Base-by-base conservation (phyloP, 306 rosid species). In the Cicer bijugum region DNA sequence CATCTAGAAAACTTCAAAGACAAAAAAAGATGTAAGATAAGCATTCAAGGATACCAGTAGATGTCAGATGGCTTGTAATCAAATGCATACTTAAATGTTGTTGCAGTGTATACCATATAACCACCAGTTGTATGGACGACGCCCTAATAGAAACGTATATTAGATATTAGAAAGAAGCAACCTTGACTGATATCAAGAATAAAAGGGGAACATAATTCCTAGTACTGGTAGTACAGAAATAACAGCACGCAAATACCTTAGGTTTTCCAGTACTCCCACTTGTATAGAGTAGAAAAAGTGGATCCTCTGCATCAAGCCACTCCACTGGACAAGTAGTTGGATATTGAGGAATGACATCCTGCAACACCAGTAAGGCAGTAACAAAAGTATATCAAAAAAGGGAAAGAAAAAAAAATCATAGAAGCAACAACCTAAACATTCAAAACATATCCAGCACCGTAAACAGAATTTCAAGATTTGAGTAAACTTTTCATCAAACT, bases 181-280 rank as follows among this genome's bases (percentile, higher is more conserved):
- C 67, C 45, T 8, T 38, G 39, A 37, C 16, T 53, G 35, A 60
- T 23, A 45, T 72, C 56, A 75, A 69, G 16, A 77, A 44, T 50
- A 47, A 83, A 78, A 72, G 37, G 53, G 53, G 74, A 71, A 57
- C 2, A 63, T 1, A 60, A 56, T 6, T 20, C 51, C 16, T 63
- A 67, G 11, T 28, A 28, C 35, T 28, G 35, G 35, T 28, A 28
- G 35, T 38, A 73, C 10, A 63, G 71, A 23, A 48, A 59, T 69
- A 69, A 69, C 73, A 69, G 71, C 71, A 56, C 69, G 45, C 51
- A 74, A 12, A 55, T 85, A 91, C 99, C 99, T 91, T 94, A 16
- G 99, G 97, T 77, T 88, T 94, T 74, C 99, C 99, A 2, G 99
- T 91, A 83, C 99, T 94, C 76, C 99, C 99, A 84, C 99, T 94